Percentiles rank a stretch among this genome's conserved stretches.
phyloP scores from a whole-genome alignment of 495 filamentous ascomycete genomes.

The Aspergillus cristatus region DNA sequence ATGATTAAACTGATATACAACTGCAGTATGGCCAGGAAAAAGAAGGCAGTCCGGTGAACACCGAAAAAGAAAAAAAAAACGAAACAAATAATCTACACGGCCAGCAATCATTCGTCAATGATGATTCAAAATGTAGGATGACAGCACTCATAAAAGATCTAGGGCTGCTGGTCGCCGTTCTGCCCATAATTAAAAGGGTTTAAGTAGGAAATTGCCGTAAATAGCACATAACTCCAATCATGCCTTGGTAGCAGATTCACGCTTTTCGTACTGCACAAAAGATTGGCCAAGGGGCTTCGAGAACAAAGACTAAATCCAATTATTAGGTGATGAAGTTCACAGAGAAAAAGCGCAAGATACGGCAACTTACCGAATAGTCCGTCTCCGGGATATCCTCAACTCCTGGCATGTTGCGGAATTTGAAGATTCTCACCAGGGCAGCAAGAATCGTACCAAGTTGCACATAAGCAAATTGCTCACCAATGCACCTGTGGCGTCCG shows the following conservation, averaged over 20 bases:
- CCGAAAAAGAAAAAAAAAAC: conserved; percentile 4
- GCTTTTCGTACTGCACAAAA: conserved; percentile 34
- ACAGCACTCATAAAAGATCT: no score
- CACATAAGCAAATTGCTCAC: conserved; percentile 48
- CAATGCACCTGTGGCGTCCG: conserved; percentile 48
- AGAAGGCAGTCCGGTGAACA: not conserved
- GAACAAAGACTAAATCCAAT: conserved; percentile 34
- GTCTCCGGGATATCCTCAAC: conserved; percentile 33
- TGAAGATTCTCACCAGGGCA: conserved; percentile 38
- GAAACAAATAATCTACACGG: not conserved
- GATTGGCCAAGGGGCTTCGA: conserved; percentile 39
- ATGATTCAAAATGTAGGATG: no score
- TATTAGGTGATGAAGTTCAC: conserved; percentile 9
- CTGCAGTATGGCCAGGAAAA: conserved; percentile 1
- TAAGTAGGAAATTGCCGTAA: not conserved
- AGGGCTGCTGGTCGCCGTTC: no score
- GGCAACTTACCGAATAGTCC: conserved; percentile 41
- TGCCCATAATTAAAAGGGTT: no score
- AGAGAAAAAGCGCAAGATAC: not conserved
- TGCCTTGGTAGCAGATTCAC: conserved; percentile 17
- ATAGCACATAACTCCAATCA: conserved; percentile 9
- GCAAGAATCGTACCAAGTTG: conserved; percentile 40
- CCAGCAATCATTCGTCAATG: no score
- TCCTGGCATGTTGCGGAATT: conserved; percentile 26
- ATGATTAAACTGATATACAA: conserved; percentile 8